Evolutionary conservation across 2,329 filamentous ascomycete genomes (phyloP), one percentile per base, ranked within the genome.

Genomic region (Emergomyces pasteurianus): DNA sequence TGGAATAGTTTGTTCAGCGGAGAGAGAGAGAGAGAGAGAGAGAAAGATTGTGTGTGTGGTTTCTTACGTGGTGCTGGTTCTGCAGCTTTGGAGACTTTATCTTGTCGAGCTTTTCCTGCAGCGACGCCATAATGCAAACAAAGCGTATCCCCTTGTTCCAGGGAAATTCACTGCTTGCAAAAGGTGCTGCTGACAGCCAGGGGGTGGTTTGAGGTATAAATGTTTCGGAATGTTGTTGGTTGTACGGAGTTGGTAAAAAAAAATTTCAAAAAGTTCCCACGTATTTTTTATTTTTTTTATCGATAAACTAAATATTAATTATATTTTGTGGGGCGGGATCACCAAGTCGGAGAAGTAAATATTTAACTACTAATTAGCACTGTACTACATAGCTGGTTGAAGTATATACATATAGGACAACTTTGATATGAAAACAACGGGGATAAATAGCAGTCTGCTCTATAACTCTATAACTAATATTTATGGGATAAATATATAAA

Each of bases 41-140:
- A n/a, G n/a, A n/a, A n/a, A n/a, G n/a, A n/a, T n/a, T 36, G 23
- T 36, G 49, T 21, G 54, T 43, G n/a, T 21, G 34, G 40, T 52
- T 42, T 73, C 79, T 67, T 79, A 94, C 91, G 83, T 92, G 90
- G 75, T 95, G 86, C 78, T 96, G 92, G 74, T 89, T 96, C 76
- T 97, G 90, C 70, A 96, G 85, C 77, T 95, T 96, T 61, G 94
- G 94, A 72, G 89, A 94, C 77, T 94, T 89, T 75, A 97, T 96
- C 83, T 95, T 96, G 79, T 92, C 89, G 74, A 99, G 85, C 81
- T 91, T 95, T 80, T 96, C 92, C 74, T 88, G 86, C 71, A 97
- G 79, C 75, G 85, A 84, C 78, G 75, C 74, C 78, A 80, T 80
- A 68, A 68, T 77, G 71, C 67, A 47, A 46, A 36, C 34, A 36